phyloP scores from a whole-genome alignment of 139 green algal genomes.

The Micractinium conductrix region DNA sequence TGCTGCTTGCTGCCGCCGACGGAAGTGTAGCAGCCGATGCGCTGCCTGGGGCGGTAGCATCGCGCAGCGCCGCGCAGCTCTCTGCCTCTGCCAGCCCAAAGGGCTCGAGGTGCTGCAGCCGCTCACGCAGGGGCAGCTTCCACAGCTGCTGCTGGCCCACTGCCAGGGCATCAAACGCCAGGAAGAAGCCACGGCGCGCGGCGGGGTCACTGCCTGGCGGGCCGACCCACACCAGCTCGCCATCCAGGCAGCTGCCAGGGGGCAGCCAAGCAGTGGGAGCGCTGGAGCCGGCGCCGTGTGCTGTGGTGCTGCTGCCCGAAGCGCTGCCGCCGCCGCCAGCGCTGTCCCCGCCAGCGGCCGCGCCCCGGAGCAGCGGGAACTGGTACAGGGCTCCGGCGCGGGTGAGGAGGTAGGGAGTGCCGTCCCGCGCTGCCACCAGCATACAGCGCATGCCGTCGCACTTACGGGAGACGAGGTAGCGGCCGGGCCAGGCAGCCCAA shows the following conservation, averaged over 20 bases:
- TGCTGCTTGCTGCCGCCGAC: not conserved
- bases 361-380: not conserved
- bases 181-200: not conserved
- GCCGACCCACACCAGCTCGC: conserved; percentile 5
- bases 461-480: not conserved
- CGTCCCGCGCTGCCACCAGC: not conserved
- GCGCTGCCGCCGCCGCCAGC: not conserved
- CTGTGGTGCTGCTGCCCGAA: not conserved
- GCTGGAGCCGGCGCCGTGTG: not conserved
- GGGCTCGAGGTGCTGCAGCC: not conserved
- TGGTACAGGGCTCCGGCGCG: not conserved
- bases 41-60: not conserved
- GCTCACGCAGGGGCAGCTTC: not conserved
- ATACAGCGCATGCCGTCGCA: not conserved
- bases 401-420: conserved; percentile 6
- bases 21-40: not conserved
- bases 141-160: not conserved
- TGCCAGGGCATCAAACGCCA: conserved; percentile 6
- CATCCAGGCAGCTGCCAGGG: not conserved
- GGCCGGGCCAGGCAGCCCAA: not conserved
- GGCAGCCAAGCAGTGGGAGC: not conserved
- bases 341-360: not conserved
- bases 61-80: not conserved
- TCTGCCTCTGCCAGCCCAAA: not conserved
- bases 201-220: not conserved